Percentiles rank a stretch among this genome's conserved stretches.
Evolutionary conservation across 2,329 filamentous ascomycete species (phyloP).

Genomic region (Zasmidium angulare): DNA sequence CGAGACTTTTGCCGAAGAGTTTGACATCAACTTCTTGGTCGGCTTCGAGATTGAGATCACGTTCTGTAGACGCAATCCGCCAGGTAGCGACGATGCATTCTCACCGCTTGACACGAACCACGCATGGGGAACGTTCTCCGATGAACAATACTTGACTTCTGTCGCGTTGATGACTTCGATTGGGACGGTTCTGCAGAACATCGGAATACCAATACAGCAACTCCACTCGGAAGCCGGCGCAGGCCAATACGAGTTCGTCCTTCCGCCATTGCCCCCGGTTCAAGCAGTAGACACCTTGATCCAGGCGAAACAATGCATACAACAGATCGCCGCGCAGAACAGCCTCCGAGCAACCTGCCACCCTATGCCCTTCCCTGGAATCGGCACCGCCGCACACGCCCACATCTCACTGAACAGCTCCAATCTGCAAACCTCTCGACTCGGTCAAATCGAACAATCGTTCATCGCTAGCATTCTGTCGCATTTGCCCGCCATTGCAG

Average conservation of each 20-base stretch:
- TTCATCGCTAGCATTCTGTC: conserved; percentile 70
- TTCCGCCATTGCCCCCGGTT: conserved; percentile 63
- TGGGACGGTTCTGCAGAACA: conserved; percentile 56
- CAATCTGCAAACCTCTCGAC: neutral
- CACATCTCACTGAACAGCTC: conserved; percentile 65
- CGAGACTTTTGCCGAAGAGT: conserved; percentile 50
- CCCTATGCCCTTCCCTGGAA: conserved; percentile 64
- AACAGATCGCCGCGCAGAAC: conserved; percentile 61
- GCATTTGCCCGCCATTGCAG: conserved; percentile 65
- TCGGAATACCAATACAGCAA: conserved; percentile 68
- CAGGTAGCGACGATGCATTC: conserved; percentile 22
- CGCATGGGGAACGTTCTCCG: conserved; percentile 67
- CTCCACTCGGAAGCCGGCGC: conserved; percentile 72
- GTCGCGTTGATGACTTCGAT: conserved; percentile 66
- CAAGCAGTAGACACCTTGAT: conserved; percentile 70
- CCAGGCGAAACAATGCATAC: conserved; percentile 68
- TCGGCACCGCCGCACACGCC: conserved; percentile 67
- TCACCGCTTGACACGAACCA: conserved; percentile 61
- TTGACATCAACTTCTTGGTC: conserved; percentile 60
- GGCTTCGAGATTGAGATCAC: conserved; percentile 84
- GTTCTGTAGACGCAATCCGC: conserved; percentile 50
- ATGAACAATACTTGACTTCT: conserved; percentile 59
- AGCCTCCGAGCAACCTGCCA: conserved; percentile 70
- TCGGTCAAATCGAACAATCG: conserved; percentile 52
- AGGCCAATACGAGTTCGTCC: conserved; percentile 76